Evolutionary conservation across 1,284 basidiomycete genomes (phyloP).

Genomic region (Laetiporus sulphureus): DNA sequence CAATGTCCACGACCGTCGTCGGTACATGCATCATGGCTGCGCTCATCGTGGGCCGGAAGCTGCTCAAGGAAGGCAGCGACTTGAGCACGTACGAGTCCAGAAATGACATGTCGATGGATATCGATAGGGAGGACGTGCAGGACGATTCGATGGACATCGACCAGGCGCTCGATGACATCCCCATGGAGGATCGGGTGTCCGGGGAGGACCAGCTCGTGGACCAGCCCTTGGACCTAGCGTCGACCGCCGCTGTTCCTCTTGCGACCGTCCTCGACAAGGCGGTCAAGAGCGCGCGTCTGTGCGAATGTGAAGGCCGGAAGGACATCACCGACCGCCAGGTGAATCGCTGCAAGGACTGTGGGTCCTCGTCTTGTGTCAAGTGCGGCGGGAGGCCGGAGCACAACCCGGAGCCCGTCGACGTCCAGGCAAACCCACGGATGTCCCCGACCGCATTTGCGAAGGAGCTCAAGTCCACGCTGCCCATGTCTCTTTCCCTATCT

Average conservation of each 20-base stretch:
- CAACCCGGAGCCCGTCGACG: slow-evolving; percentile 54
- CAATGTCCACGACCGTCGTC: slow-evolving; percentile 96
- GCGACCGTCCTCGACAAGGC: slow-evolving; percentile 60
- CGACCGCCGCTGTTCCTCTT: slow-evolving; percentile 43
- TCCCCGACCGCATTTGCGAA: slow-evolving; percentile 70
- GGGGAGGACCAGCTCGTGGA: slow-evolving; percentile 63
- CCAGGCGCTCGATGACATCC: slow-evolving; percentile 13
- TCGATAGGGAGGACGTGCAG: slow-evolving; percentile 25
- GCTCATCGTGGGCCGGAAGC: slow-evolving; percentile 58
- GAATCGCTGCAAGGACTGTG: slow-evolving; percentile 71
- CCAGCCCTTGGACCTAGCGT: slow-evolving; percentile 65
- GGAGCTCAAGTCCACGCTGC: slow-evolving; percentile 73
- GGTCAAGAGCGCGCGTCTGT: slow-evolving; percentile 69
- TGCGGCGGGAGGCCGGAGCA: slow-evolving; percentile 92
- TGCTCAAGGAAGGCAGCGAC: slow-evolving; percentile 61
- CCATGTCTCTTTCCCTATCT: slow-evolving; percentile 76
- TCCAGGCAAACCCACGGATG: slow-evolving; percentile 43
- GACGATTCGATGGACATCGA: slow-evolving; percentile 22
- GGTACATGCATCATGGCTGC: slow-evolving; percentile 87
- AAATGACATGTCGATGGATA: slow-evolving; percentile 31
- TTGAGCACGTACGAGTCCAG: slow-evolving; percentile 58
- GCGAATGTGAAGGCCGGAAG: slow-evolving; percentile 83
- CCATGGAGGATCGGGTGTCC: slow-evolving; percentile 49
- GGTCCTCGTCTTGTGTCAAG: slow-evolving; percentile 73
- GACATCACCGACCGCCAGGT: slow-evolving; percentile 71